Percentiles rank a stretch among this genome's conserved stretches.
These are phyloP conservation scores for Arabidopsis lyrata DNA, from an alignment of 441 rosid species.

Conservation along the genomic window DNA sequence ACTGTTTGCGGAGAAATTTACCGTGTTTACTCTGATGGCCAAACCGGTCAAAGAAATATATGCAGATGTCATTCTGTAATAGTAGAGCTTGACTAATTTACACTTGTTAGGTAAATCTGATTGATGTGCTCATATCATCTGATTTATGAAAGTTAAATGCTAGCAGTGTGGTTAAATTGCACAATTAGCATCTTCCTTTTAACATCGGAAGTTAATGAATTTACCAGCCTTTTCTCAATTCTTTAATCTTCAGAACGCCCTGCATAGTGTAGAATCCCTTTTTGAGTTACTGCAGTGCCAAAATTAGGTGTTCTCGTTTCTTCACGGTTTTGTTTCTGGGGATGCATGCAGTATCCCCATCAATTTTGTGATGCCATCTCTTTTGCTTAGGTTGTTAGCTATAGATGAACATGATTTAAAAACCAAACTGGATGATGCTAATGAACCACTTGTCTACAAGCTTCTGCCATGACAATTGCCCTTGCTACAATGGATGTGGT, in stretches of 20 bases:
- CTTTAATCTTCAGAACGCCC: background rate
- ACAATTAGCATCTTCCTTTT: background rate
- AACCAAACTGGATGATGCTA: background rate
- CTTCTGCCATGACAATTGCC: conserved; percentile 2
- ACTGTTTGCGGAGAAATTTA: background rate
- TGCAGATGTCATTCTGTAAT: background rate
- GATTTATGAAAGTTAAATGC: background rate
- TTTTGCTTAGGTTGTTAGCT: conserved; percentile 14
- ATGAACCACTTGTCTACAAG: conserved; percentile 12
- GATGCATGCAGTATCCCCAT: background rate
- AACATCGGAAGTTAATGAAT: background rate
- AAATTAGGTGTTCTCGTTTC: background rate
- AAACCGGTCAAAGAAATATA: background rate
- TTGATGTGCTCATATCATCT: conserved; percentile 17
- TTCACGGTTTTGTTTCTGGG: conserved; percentile 8
- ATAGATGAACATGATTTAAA: background rate
- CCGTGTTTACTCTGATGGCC: background rate
- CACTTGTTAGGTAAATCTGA: background rate
- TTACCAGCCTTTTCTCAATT: conserved; percentile 1
- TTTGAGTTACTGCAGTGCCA: background rate
- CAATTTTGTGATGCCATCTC: conserved; percentile 9
- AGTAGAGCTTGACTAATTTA: conserved; percentile 8
- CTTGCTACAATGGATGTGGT: conserved; percentile 17
- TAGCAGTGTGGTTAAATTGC: background rate
- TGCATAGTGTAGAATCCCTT: background rate